Evolutionary conservation across 345 rosid genomes (phyloP), one percentile per base, ranked within the genome.

Genomic region (Salix udensis): DNA sequence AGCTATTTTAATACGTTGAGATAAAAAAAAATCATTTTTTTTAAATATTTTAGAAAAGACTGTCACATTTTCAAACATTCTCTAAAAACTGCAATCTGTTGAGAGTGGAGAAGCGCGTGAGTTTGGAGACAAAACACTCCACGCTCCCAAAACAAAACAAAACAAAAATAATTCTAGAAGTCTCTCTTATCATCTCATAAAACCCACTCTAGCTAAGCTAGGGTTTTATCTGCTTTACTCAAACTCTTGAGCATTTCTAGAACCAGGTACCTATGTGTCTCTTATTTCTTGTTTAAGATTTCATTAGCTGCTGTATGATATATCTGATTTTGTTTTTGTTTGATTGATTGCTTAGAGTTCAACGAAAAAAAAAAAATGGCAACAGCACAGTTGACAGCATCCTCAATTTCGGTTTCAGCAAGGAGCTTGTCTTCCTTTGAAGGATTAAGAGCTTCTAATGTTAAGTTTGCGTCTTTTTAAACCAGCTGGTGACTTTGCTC

Each of bases 371-470:
- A 68, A 71, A 84, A 67, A 77, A 93, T 93, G 97, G 93, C 97
- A 65, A 69, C 92, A 1, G 72, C 89, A 2, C 93, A 90, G 77
- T 85, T 93, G 52, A 86, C 93, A 12, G 87, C 89, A 18, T 88
- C 92, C 48, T 79, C 91, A 36, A 79, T 88, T 71, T 81, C 87
- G 28, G 77, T 86, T 8, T 83, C 92, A 18, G 87, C 86, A 0
- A 87, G 94, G 76, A 81, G 70, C 78, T 78, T 93, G 71, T 68
- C 93, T 4, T 82, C 89, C 0, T 86, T 93, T 23, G 92, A 90
- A 78, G 91, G 92, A 76, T 77, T 91, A 12, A 86, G 86, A 79
- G 88, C 92, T 71, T 87, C 93, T 3, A 77, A 73, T n/a, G 88
- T 82, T 36, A 88, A 87, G 85, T 82, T 91, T 70, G 74, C 90